Evolutionary conservation across 805 yeast species (phyloP), one percentile per base, ranked within the genome.

Genomic region (Kazachstania bromeliacearum): DNA sequence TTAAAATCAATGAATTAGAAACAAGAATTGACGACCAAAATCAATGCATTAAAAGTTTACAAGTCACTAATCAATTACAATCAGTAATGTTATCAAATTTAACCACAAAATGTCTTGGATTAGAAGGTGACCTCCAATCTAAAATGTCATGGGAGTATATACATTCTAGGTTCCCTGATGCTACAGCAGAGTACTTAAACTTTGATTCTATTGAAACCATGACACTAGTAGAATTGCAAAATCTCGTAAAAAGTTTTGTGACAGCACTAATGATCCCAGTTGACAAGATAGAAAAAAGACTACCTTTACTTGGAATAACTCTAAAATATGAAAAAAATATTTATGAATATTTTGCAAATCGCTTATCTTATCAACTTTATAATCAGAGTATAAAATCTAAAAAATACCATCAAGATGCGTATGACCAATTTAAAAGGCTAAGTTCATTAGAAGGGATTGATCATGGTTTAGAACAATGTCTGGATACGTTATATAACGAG

Each of bases 241-340:
- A 62, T 41, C 42, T 57, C 4, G 44, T 63, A 20, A 63, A 63
- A 40, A 55, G 61, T 41, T 38, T 63, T 7, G 41, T 60, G 30
- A 40, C 59, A 2, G 40, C 55, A 20, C 48, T 63, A 30, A 51
- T 51, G 10, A 51, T 61, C 13, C 65, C 67, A 12, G 53, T 46
- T 28, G 38, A 54, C 10, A 46, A 57, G 28, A 39, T 59, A 7
- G 44, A 48, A 23, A 38, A 46, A 24, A 42, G 40, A 24, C 42
- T 63, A 7, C 53, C 61, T 3, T 34, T 47, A 10, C 47, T 62
- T 8, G 55, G 45, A 2, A 44, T 47, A 3, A 41, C 47, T 12
- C 38, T 60, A 13, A 47, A 44, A 20, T 48, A 54, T 23, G 58
- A 52, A 22, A 55, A 58, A 30, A 47, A 48, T 5, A 38, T 56